These are phyloP conservation scores for Pseudocercospora cruenta DNA, from an alignment of 2,329 filamentous ascomycete genomes.

Conservation along the genomic window DNA sequence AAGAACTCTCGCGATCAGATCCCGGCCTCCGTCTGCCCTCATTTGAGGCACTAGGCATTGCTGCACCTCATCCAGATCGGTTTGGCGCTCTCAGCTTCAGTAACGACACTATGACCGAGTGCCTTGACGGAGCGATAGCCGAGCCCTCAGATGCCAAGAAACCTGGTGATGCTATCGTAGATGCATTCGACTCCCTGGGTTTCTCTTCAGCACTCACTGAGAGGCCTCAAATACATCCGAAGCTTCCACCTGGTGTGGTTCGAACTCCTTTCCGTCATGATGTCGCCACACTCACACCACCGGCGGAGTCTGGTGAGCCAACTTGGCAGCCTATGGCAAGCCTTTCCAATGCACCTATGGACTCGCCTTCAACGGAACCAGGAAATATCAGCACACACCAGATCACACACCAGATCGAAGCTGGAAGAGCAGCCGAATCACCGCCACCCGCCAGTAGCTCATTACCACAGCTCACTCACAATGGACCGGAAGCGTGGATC, in stretches of 20 bases:
- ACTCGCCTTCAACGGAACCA: constrained; percentile 46
- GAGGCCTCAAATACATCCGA: constrained; percentile 14
- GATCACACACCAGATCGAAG: constrained; percentile 8
- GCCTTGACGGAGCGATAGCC: constrained; percentile 9
- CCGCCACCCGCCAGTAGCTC: constrained; percentile 3
- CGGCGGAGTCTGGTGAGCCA: constrained; percentile 47
- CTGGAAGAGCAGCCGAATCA: not conserved
- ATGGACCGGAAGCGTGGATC: constrained; percentile 30
- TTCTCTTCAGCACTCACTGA: constrained; percentile 8
- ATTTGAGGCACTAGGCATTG: constrained; percentile 57
- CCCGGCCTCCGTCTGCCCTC: constrained; percentile 56
- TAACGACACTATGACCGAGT: constrained; percentile 8
- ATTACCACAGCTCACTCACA: not conserved
- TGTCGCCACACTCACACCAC: constrained; percentile 51
- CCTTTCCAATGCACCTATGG: constrained; percentile 41
- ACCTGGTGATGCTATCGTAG: constrained; percentile 14
- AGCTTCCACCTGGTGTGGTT: constrained; percentile 30
- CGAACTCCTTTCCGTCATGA: constrained; percentile 37
- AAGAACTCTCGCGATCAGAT: constrained; percentile 26
- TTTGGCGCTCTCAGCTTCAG: constrained; percentile 33
- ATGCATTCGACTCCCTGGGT: constrained; percentile 18
- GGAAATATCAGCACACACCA: constrained; percentile 23
- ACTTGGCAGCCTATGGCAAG: constrained; percentile 45
- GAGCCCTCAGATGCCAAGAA: not conserved
- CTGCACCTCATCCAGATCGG: constrained; percentile 50